Evolutionary conservation across 2,329 filamentous ascomycete genomes (phyloP), one percentile per base, ranked within the genome.

Genomic region (Dactylellina sp.): DNA sequence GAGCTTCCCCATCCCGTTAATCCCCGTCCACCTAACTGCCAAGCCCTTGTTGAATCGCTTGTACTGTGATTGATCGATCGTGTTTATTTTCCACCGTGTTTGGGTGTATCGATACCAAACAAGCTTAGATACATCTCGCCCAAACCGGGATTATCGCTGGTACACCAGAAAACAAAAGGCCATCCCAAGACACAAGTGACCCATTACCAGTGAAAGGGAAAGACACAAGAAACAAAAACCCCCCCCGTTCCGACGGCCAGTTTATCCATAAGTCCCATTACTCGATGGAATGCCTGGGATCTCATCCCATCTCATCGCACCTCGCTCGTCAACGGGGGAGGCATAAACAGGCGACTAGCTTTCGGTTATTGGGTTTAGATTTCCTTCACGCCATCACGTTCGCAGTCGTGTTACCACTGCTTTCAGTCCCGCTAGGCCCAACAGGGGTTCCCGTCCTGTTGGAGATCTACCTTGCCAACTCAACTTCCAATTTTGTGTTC

Each of bases 401-500:
- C 42, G 42, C 42, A 12, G 35, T 22, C 3, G 28, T 55, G 25
- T 37, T 7, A 1, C 11, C 28, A 25, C 42, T 35, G 22, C 46
- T 56, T 59, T 49, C 32, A 28, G 52, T 28, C 28, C 50, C 25
- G 35, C 44, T 53, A 22, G 18, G 14, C 52, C 53, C 16, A 47
- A 46, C 46, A 53, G 44, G 53, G 63, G 22, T 52, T 24, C 24
- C 35, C 32, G 24, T 60, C 18, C 16, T 39, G 40, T 14, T 37
- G 39, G 6, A 57, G 61, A 57, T 66, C 53, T 37, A 60, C 60
- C 60, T 68, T 60, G 61, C 37, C 53, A 60, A 68, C 63, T 39
- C 44, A 20, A 16, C 12, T 40, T 40, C 12, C 37, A n/a, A 7
- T 50, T 20, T 28, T 50, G 46, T 28, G 11, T n/a, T n/a, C n/a